These are phyloP conservation scores for Ceratobasidium sp. DNA, from an alignment of 1,284 basidiomycete species.

Conservation along the genomic window DNA sequence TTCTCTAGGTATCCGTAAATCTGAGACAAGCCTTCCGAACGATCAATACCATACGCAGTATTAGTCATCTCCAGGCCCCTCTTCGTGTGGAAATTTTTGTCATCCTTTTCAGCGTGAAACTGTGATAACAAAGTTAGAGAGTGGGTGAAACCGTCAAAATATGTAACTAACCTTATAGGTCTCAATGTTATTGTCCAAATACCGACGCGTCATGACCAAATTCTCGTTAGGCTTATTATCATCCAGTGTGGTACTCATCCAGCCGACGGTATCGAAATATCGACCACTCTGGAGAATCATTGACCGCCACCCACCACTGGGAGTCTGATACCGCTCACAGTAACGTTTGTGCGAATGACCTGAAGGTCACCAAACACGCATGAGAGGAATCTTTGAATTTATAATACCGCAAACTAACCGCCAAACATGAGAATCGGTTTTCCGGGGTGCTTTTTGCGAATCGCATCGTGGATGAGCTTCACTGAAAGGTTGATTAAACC, in stretches of 20 bases:
- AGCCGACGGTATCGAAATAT: slow-evolving; percentile 24
- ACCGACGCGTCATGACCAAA: neutral
- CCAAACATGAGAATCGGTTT: slow-evolving; percentile 17
- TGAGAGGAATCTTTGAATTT: neutral
- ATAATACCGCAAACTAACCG: neutral
- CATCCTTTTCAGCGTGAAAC: neutral
- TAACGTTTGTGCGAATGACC: slow-evolving; percentile 13
- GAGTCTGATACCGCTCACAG: neutral
- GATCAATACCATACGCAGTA: neutral
- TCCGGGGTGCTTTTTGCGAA: slow-evolving; percentile 4
- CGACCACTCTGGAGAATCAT: slow-evolving; percentile 25
- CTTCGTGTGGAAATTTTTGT: neutral
- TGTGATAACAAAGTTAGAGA: neutral
- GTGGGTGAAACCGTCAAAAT: neutral
- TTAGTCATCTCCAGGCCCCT: neutral
- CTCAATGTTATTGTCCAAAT: slow-evolving; percentile 4
- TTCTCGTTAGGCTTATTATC: neutral
- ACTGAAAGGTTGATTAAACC: neutral
- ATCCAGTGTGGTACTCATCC: slow-evolving; percentile 18
- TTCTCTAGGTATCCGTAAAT: neutral
- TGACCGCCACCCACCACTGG: neutral
- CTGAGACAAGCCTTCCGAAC: neutral
- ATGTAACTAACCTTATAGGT: slow-evolving; percentile 1
- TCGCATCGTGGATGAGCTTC: slow-evolving; percentile 14
- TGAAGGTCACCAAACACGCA: neutral